These are phyloP conservation scores for Aspergillus flavus DNA, from an alignment of 2,329 filamentous ascomycete species.

Conservation along the genomic window DNA sequence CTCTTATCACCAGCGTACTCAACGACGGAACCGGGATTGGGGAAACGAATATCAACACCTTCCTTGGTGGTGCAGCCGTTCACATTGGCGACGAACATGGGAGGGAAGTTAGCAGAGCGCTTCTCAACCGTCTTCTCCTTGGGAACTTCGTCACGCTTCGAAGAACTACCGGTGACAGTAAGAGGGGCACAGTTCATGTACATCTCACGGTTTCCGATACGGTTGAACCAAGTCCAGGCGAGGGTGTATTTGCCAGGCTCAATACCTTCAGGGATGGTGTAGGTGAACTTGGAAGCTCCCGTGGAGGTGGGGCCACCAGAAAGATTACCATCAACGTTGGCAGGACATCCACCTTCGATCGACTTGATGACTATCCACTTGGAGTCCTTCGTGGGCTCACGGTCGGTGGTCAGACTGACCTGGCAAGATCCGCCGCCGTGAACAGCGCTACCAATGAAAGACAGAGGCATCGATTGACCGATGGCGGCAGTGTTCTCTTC, in stretches of 20 bases:
- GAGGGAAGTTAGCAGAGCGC: slow-evolving; percentile 64
- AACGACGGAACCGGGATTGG: slow-evolving; percentile 64
- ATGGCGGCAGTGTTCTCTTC: slow-evolving; percentile 63
- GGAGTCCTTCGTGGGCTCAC: slow-evolving; percentile 64
- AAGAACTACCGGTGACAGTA: slow-evolving; percentile 58
- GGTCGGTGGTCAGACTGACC: slow-evolving; percentile 79
- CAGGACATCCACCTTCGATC: slow-evolving; percentile 82
- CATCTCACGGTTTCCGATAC: slow-evolving; percentile 88
- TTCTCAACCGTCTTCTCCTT: slow-evolving; percentile 52
- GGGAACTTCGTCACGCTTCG: slow-evolving; percentile 25
- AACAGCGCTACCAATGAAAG: slow-evolving; percentile 71
- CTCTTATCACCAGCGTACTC: slow-evolving; percentile 50
- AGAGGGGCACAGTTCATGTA: slow-evolving; percentile 95
- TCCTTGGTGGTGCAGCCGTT: slow-evolving; percentile 60
- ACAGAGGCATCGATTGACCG: slow-evolving; percentile 63
- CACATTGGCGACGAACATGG: slow-evolving; percentile 77
- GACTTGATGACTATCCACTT: slow-evolving; percentile 90
- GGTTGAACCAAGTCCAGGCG: slow-evolving; percentile 95
- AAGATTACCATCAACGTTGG: slow-evolving; percentile 62
- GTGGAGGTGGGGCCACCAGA: slow-evolving; percentile 47
- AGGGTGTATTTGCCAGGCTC: slow-evolving; percentile 76
- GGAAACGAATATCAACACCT: slow-evolving; percentile 64
- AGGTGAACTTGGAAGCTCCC: slow-evolving; percentile 65
- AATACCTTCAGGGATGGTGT: slow-evolving; percentile 70
- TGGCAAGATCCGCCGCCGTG: slow-evolving; percentile 96